Evolutionary conservation across 1,284 basidiomycete species (phyloP), one percentile per base, ranked within the genome.

Genomic region (Apiotrichum brassicae): DNA sequence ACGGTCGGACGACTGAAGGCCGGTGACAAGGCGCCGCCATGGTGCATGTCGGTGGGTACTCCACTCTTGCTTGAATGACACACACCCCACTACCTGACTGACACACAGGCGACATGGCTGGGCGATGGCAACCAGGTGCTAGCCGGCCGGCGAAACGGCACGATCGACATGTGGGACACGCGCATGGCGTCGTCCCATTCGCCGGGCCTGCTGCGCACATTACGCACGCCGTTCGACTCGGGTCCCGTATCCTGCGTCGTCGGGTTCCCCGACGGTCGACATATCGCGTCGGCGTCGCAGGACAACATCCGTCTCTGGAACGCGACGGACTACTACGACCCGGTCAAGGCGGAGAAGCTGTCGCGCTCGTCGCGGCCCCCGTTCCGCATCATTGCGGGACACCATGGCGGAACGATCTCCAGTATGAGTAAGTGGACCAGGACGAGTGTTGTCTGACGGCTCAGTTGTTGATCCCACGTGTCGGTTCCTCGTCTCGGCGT

Each of bases 281-380:
- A 97, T 71, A 81, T 97, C 35, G 90, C 88, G 18, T 88, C 87
- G 53, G 94, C 90, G 8, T 93, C 89, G 16, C 82, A 84, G 50
- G 94, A 98, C 74, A 97, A 97, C 65, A 81, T 98, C 51, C 79
- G 95, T 24, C 70, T 98, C 37, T 98, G 93, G 93, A 91, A 97
- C 64, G 87, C 86, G 25, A 80, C 82, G 19, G 86, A 90, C 58
- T 81, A 82, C 37, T 81, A 80, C 45, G 82, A 87, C 62, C 72
- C 77, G 8, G 85, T 86, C 62, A 37, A 46, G 16, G 57, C 43
- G 34, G 81, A 78, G 63, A 74, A 76, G 48, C 82, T 78, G 66
- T 79, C 81, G 37, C 24, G 6, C 12, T 56, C 57, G 39, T 66
- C 59, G 24, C 58, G 64, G 8, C 83, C 84, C 18, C 86, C 86